phyloP scores from a whole-genome alignment of 2,329 filamentous ascomycete species.

The Ophiosphaerella herpotricha region DNA sequence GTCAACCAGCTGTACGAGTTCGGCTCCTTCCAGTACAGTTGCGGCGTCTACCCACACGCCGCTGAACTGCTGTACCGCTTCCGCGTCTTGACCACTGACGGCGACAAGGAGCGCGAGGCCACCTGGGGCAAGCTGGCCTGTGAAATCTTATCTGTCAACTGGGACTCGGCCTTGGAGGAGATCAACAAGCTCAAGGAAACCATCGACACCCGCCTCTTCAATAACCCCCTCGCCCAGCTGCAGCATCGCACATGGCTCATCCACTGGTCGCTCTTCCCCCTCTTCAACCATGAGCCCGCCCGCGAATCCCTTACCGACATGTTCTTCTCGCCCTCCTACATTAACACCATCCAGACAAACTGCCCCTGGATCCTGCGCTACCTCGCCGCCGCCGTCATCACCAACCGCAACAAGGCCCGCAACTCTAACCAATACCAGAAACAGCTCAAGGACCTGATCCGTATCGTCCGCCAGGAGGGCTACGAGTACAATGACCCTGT shows the following conservation, averaged over 20 bases:
- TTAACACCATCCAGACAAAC: conserved; percentile 98
- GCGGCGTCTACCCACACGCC: conserved; percentile 87
- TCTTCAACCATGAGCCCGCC: conserved; percentile 95
- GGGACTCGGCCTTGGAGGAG: conserved; percentile 80
- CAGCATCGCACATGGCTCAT: conserved; percentile 96
- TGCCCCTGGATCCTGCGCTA: conserved; percentile 98
- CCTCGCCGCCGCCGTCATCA: conserved; percentile 91
- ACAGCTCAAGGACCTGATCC: conserved; percentile 95
- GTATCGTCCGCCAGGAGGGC: conserved; percentile 93
- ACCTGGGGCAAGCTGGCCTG: conserved; percentile 98
- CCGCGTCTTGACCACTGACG: conserved; percentile 96
- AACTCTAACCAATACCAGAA: conserved; percentile 94
- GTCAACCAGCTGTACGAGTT: conserved; percentile 95
- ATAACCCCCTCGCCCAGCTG: conserved; percentile 92
- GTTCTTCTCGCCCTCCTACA: conserved; percentile 95
- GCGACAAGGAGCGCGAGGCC: conserved; percentile 93
- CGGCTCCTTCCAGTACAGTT: conserved; percentile 97
- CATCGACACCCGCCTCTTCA: conserved; percentile 95
- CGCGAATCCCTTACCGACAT: conserved; percentile 92
- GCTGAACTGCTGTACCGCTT: conserved; percentile 96
- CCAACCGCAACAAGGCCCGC: conserved; percentile 70
- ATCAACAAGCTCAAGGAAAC: conserved; percentile 67
- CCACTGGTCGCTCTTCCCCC: conserved; percentile 98
- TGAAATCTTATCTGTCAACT: conserved; percentile 93
- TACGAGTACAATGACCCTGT: conserved; percentile 98